Evolutionary conservation across 164 flowering plant genomes (phyloP).

Genomic region (Magnolia officinalis): DNA sequence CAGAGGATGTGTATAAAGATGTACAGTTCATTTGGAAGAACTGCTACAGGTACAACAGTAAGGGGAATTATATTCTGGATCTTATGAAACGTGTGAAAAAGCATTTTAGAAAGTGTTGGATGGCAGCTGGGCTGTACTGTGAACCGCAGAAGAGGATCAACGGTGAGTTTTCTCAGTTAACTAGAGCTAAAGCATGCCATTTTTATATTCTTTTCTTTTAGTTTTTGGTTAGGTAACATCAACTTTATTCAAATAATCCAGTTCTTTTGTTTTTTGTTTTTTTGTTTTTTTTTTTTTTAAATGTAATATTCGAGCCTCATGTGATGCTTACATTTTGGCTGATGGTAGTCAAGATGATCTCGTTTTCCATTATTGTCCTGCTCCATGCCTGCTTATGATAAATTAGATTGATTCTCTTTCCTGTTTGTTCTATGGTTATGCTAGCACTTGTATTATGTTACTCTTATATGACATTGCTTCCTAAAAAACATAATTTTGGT

Average conservation of each 20-base stretch:
- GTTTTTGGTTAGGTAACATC: too few relatives aligned
- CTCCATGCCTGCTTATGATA: neutral
- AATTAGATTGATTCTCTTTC: neutral
- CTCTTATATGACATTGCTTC: too few relatives aligned
- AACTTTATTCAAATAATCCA: too few relatives aligned
- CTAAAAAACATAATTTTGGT: too few relatives aligned
- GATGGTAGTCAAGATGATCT: neutral
- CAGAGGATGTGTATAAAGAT: constrained; percentile 85
- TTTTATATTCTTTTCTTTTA: neutral
- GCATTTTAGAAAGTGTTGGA: constrained; percentile 84
- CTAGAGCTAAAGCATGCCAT: neutral
- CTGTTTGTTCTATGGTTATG: neutral
- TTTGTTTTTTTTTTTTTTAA: too few relatives aligned
- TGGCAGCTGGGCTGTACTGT: constrained; percentile 67
- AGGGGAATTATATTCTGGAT: constrained; percentile 89
- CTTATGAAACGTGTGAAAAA: constrained; percentile 95
- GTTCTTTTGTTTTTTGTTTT: neutral
- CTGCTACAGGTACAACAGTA: constrained; percentile 84
- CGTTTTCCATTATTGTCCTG: neutral
- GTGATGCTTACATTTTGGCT: neutral
- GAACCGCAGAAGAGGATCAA: constrained; percentile 41
- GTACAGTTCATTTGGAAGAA: constrained; percentile 93
- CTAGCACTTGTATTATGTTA: neutral
- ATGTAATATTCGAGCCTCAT: too few relatives aligned
- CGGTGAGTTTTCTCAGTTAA: constrained; percentile 37